Conservation (phyloP, 2,329 filamentous ascomycete species). For the Colletotrichum navitas region DNA sequence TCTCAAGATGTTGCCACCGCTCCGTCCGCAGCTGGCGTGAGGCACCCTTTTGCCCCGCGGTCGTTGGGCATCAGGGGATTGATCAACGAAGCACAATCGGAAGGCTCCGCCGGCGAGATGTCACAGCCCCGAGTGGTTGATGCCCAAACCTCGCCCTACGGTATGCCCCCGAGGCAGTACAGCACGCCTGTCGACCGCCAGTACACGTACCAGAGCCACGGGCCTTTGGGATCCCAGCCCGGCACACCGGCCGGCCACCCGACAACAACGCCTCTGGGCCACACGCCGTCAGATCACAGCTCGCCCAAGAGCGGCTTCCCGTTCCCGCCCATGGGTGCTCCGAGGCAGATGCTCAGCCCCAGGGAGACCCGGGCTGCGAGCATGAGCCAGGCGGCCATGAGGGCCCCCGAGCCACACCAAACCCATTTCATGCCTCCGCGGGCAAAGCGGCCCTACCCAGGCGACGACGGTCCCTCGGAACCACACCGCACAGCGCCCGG, state of each 20-base stretch:
- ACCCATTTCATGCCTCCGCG: slow-evolving; percentile 47
- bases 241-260: slow-evolving; percentile 48
- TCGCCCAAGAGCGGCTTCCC: slow-evolving; percentile 50
- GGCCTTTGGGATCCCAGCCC: slow-evolving; percentile 51
- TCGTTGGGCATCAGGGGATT: slow-evolving; percentile 55
- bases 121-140: slow-evolving; percentile 44
- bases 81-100: slow-evolving; percentile 51
- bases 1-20: slow-evolving; percentile 44
- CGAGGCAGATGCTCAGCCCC: slow-evolving; percentile 51
- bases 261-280: slow-evolving; percentile 46
- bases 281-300: slow-evolving; percentile 50
- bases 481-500: slow-evolving; percentile 24
- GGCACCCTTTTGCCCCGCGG: slow-evolving; percentile 28
- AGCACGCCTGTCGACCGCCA: slow-evolving; percentile 43
- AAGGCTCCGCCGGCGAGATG: slow-evolving; percentile 42
- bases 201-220: slow-evolving; percentile 46
- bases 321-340: slow-evolving; percentile 48
- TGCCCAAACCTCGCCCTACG: slow-evolving; percentile 39
- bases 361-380: slow-evolving; percentile 48
- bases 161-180: slow-evolving; percentile 45
- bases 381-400: slow-evolving; percentile 46
- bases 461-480: slow-evolving; percentile 21
- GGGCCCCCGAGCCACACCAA: slow-evolving; percentile 47
- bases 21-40: slow-evolving; percentile 39
- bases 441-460: slow-evolving; percentile 30